These are phyloP conservation scores for Mycena epipterygia DNA, from an alignment of 768 basidiomycete genomes.

Conservation along the genomic window DNA sequence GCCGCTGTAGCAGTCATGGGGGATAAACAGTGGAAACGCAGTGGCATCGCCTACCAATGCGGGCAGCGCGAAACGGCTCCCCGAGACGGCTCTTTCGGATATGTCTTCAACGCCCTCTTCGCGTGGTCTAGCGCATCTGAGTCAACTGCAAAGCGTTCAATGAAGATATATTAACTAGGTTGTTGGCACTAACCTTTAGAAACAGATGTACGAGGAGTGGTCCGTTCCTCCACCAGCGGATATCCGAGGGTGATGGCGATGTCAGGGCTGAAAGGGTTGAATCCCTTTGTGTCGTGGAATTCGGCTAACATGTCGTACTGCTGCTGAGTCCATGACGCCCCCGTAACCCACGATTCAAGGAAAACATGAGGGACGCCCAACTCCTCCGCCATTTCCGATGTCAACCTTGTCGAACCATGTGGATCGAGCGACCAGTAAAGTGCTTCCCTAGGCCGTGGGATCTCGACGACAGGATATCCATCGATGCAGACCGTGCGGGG, in stretches of 20 bases:
- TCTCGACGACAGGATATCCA: background rate
- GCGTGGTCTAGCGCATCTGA: background rate
- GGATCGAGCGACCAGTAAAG: constrained; percentile 17
- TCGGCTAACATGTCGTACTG: background rate
- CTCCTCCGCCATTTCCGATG: background rate
- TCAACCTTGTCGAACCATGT: background rate
- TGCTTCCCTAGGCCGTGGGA: background rate
- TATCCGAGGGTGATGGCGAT: background rate
- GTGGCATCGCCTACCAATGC: background rate
- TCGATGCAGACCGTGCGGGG: background rate
- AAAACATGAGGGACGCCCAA: constrained; percentile 13
- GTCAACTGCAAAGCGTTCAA: background rate
- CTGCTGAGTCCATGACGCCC: background rate
- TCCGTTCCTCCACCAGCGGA: background rate
- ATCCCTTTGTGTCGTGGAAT: constrained; percentile 5
- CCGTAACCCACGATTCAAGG: constrained; percentile 4
- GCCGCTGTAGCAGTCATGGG: background rate
- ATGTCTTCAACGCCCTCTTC: background rate
- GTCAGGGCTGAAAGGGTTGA: background rate
- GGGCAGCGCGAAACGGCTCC: background rate
- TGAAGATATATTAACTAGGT: background rate
- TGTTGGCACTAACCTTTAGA: background rate
- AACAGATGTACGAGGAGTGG: background rate
- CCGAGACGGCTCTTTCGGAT: background rate
- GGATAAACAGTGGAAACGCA: too few relatives aligned